These are phyloP conservation scores for Paraleonurus japonicus DNA, from an alignment of 257 asterid species.

Conservation along the genomic window DNA sequence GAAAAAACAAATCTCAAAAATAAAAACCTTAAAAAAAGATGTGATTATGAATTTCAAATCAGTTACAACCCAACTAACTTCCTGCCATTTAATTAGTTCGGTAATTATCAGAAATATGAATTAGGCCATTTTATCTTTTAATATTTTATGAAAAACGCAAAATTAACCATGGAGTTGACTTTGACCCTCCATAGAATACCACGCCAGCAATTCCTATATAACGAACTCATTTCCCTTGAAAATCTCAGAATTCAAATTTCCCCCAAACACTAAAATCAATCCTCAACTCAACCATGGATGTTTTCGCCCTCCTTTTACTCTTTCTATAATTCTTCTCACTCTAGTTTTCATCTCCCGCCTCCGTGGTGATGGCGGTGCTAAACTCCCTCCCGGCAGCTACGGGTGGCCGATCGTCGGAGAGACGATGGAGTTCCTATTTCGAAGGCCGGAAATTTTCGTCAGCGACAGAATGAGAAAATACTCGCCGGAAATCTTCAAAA, in stretches of 20 bases:
- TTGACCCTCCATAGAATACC: not conserved
- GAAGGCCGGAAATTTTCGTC: slow-evolving; percentile 56
- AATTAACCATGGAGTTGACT: too few relatives aligned
- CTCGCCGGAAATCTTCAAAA: slow-evolving; percentile 52
- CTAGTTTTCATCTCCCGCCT: not conserved
- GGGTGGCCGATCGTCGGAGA: slow-evolving; percentile 70
- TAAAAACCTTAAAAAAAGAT: too few relatives aligned
- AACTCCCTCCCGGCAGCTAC: slow-evolving; percentile 63
- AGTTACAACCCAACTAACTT: too few relatives aligned
- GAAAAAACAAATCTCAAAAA: too few relatives aligned
- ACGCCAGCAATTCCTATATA: not conserved
- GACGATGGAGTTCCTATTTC: slow-evolving; percentile 41
- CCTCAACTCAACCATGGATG: slow-evolving; percentile 32
- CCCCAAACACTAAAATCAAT: not conserved
- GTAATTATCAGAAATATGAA: not conserved
- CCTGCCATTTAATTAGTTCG: too few relatives aligned
- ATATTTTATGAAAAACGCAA: not conserved
- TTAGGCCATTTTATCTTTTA: not conserved
- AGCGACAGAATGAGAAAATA: slow-evolving; percentile 47
- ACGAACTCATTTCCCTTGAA: not conserved
- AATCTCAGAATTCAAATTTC: not conserved
- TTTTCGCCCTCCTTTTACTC: slow-evolving; percentile 15
- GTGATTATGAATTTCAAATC: too few relatives aligned
- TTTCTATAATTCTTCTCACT: slow-evolving; percentile 24
- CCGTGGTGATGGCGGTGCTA: not conserved